Percentiles rank a stretch among this genome's conserved stretches.
Evolutionary conservation across 2,329 filamentous ascomycete genomes (phyloP).

Genomic region (Ophiostoma piceae): DNA sequence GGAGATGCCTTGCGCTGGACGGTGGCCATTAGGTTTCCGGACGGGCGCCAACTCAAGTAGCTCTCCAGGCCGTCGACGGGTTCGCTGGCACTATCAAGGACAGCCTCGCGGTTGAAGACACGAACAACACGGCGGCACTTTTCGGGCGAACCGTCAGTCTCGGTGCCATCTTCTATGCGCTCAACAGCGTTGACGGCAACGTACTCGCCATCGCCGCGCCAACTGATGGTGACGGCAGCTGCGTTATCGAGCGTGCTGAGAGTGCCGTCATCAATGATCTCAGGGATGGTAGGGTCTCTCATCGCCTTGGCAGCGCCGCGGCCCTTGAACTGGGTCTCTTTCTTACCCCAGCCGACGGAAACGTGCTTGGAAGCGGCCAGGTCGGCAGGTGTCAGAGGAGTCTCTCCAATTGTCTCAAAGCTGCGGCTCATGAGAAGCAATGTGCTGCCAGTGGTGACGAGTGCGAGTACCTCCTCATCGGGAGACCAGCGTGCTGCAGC

Average conservation of each 20-base stretch:
- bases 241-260: constrained; percentile 70
- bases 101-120: constrained; percentile 84
- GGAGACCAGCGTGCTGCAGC: constrained; percentile 87
- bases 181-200: constrained; percentile 82
- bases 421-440: constrained; percentile 87
- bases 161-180: constrained; percentile 25
- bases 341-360: constrained; percentile 96
- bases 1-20: constrained; percentile 55
- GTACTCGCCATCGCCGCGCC: constrained; percentile 90
- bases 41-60: constrained; percentile 83
- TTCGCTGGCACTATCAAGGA: constrained; percentile 88
- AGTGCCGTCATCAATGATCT: constrained; percentile 79
- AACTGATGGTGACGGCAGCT: constrained; percentile 64
- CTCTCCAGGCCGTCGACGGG: constrained; percentile 88
- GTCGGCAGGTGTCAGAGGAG: constrained; percentile 67
- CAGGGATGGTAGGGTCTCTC: constrained; percentile 88
- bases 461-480: constrained; percentile 82
- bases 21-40: constrained; percentile 84
- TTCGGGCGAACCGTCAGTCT: constrained; percentile 26
- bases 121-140: constrained; percentile 71
- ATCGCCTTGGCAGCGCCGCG: constrained; percentile 81
- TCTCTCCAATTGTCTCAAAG: constrained; percentile 77
- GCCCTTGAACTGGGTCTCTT: constrained; percentile 95
- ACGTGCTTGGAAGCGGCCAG: constrained; percentile 87
- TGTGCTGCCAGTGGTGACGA: constrained; percentile 68